A percentile compares a stretch with the other conserved stretches of the same genome.
phyloP scores from a whole-genome alignment of 768 basidiomycete species.

The Kwoniella botswanensis region DNA sequence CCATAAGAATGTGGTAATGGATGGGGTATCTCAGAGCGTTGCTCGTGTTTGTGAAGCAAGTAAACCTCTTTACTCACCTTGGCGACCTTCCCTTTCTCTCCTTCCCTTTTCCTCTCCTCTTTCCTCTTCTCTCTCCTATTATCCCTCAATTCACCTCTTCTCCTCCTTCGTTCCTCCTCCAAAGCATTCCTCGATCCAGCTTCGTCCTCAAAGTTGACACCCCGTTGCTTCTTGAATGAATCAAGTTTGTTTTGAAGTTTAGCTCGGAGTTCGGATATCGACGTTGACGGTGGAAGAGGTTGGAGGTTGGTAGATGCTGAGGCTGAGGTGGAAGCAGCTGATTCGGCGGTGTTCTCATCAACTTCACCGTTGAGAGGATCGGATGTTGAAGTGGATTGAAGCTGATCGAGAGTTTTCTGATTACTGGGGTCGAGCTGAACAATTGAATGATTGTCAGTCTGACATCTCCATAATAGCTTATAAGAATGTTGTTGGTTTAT shows the following conservation, averaged over 20 bases:
- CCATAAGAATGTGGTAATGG: no score
- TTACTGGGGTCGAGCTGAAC: slow-evolving; percentile 88
- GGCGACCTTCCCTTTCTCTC: slow-evolving; percentile 42
- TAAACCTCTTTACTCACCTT: slow-evolving; percentile 41
- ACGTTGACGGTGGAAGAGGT: slow-evolving; percentile 52
- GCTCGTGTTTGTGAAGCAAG: not conserved
- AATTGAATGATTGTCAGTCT: not conserved
- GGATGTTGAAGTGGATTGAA: slow-evolving; percentile 60
- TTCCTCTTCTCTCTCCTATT: slow-evolving; percentile 80
- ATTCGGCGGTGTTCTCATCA: not conserved
- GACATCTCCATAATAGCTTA: not conserved
- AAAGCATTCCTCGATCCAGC: slow-evolving; percentile 75
- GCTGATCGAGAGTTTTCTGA: slow-evolving; percentile 57
- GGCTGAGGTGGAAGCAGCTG: not conserved
- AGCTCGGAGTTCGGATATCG: slow-evolving; percentile 48
- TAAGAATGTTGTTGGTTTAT: not conserved
- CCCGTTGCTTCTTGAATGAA: slow-evolving; percentile 41
- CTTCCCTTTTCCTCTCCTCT: slow-evolving; percentile 74
- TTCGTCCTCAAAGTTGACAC: slow-evolving; percentile 46
- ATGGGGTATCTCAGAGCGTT: not conserved
- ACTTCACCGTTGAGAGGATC: slow-evolving; percentile 63
- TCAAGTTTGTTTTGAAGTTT: slow-evolving; percentile 53
- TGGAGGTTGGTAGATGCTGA: slow-evolving; percentile 20
- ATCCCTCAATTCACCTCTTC: slow-evolving; percentile 82
- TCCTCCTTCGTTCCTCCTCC: slow-evolving; percentile 75